Percentiles rank a stretch among this genome's conserved stretches.
Conservation (phyloP, 2,329 filamentous ascomycete species). For the Trichoderma simmonsii region DNA sequence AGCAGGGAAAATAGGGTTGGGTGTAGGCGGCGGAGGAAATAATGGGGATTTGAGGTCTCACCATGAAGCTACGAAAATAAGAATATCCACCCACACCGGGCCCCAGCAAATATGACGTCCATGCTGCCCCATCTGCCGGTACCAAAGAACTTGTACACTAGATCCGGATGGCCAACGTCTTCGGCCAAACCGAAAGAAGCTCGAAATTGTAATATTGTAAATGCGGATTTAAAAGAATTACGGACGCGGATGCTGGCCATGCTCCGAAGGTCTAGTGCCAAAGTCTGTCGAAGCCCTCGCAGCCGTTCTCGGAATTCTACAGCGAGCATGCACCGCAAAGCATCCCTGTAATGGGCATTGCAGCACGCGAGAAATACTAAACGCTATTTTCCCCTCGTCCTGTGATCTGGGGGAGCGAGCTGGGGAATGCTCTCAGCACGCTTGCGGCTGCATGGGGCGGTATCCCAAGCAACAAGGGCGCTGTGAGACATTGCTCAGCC, state of each 20-base stretch:
- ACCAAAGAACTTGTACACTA: background rate
- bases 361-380: background rate
- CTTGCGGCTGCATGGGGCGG: conserved; percentile 7
- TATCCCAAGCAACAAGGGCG: conserved; percentile 16
- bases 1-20: background rate
- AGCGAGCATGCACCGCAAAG: background rate
- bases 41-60: conserved; percentile 15
- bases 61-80: background rate
- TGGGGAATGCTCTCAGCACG: conserved; percentile 10
- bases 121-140: background rate
- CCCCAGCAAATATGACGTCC: conserved; percentile 10
- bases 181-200: conserved; percentile 3
- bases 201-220: background rate
- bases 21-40: conserved; percentile 2
- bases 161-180: conserved; percentile 9
- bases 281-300: background rate
- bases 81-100: conserved; percentile 12
- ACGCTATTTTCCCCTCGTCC: background rate
- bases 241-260: background rate
- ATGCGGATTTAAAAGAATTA: background rate
- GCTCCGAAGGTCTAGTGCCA: background rate
- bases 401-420: background rate
- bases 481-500: conserved; percentile 12
- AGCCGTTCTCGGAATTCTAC: background rate
- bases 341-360: background rate